Percentiles rank a stretch among this genome's conserved stretches.
Evolutionary conservation across 768 basidiomycete genomes (phyloP).

Genomic region (Mycena haematopus): DNA sequence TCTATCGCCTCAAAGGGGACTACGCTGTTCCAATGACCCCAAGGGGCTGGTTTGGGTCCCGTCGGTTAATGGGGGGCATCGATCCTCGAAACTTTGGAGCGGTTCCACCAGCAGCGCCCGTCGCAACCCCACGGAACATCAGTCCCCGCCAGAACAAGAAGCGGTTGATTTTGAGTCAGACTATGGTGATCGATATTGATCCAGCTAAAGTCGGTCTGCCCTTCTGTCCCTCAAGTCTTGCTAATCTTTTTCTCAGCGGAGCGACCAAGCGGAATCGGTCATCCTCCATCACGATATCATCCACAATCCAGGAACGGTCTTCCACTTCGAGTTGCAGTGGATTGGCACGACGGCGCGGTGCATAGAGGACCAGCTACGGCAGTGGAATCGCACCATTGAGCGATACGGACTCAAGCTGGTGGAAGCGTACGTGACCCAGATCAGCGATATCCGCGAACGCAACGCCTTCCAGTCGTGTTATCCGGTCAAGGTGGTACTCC

Average conservation of each 20-base stretch:
- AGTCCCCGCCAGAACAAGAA: slow-evolving; percentile 59
- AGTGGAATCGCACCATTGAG: slow-evolving; percentile 84
- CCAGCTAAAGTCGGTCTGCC: slow-evolving; percentile 62
- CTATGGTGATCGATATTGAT: slow-evolving; percentile 90
- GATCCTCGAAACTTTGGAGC: slow-evolving; percentile 37
- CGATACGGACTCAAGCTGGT: slow-evolving; percentile 90
- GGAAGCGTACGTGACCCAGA: slow-evolving; percentile 92
- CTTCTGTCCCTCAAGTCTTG: slow-evolving; percentile 1
- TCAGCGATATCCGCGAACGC: slow-evolving; percentile 82
- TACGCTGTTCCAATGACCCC: slow-evolving; percentile 76
- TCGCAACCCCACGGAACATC: slow-evolving; percentile 42
- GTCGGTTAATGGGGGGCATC: slow-evolving; percentile 54
- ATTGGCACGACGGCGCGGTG: slow-evolving; percentile 91
- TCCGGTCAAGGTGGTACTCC: slow-evolving; percentile 77
- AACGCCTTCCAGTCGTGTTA: slow-evolving; percentile 94
- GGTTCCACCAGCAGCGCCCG: slow-evolving; percentile 28
- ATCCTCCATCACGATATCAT: slow-evolving; percentile 93
- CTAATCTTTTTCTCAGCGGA: slow-evolving; percentile 53
- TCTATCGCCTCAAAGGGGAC: slow-evolving; percentile 83
- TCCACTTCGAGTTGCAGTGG: slow-evolving; percentile 98
- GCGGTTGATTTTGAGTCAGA: slow-evolving; percentile 80
- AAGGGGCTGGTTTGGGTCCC: slow-evolving; percentile 72
- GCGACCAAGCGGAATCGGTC: slow-evolving; percentile 87
- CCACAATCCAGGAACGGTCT: slow-evolving; percentile 92
- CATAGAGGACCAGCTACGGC: slow-evolving; percentile 86